Conservation (phyloP, 2,329 filamentous ascomycete genomes). For the Lachnellula cervina region DNA sequence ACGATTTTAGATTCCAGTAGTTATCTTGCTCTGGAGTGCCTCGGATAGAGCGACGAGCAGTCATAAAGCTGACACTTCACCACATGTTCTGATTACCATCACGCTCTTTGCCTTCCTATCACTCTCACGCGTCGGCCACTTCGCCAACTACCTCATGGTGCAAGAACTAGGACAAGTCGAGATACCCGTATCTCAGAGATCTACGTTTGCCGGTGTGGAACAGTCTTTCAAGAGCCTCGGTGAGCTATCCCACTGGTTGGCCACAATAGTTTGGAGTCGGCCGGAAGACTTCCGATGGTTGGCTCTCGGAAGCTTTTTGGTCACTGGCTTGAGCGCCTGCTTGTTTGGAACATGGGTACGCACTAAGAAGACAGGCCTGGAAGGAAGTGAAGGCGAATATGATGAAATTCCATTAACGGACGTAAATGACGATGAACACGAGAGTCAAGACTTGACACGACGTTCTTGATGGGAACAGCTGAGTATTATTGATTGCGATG, state of each 20-base stretch:
- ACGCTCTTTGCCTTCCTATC: slow-evolving; percentile 36
- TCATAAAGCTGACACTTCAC: slow-evolving; percentile 1
- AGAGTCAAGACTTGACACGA: not conserved
- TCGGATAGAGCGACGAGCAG: not conserved
- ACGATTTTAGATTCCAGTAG: slow-evolving; percentile 30
- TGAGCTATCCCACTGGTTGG: slow-evolving; percentile 34
- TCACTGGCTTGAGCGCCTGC: slow-evolving; percentile 28
- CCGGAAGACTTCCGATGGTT: slow-evolving; percentile 36
- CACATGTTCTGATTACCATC: slow-evolving; percentile 11
- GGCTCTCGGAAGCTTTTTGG: slow-evolving; percentile 32
- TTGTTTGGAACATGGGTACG: slow-evolving; percentile 35
- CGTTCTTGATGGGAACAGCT: too few relatives aligned
- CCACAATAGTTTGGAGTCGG: slow-evolving; percentile 34
- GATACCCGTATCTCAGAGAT: slow-evolving; percentile 31
- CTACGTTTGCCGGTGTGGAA: slow-evolving; percentile 38
- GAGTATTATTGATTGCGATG: too few relatives aligned
- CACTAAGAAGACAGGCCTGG: slow-evolving; percentile 1
- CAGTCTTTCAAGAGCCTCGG: slow-evolving; percentile 34
- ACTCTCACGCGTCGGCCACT: slow-evolving; percentile 37
- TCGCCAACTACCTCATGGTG: slow-evolving; percentile 37
- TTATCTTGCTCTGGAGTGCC: slow-evolving; percentile 30
- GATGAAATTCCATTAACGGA: slow-evolving; percentile 2
- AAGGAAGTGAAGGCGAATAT: not conserved
- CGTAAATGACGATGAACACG: not conserved
- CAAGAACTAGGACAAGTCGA: slow-evolving; percentile 39